Conservation (phyloP, 2,329 filamentous ascomycete species). For the Fusarium continuum region DNA sequence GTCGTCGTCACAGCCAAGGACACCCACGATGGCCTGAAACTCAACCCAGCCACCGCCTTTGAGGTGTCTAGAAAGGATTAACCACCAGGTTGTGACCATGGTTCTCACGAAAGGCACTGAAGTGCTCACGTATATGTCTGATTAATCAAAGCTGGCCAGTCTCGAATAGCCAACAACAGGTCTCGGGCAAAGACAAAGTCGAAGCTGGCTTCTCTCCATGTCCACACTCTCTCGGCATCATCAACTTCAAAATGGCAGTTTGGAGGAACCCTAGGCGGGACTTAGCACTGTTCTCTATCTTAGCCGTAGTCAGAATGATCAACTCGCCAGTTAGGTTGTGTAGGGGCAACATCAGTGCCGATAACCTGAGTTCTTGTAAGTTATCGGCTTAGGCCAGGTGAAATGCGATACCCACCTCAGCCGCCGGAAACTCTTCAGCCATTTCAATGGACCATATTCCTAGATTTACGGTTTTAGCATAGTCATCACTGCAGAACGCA, state of each 20-base stretch:
- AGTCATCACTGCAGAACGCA: too few species aligned
- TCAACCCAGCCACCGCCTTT: constrained; percentile 32
- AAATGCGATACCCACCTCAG: constrained; percentile 10
- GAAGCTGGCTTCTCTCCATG: constrained; percentile 48
- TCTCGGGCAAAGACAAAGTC: constrained; percentile 50
- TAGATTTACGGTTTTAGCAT: constrained; percentile 3
- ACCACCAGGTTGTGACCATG: too few species aligned
- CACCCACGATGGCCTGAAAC: constrained; percentile 37
- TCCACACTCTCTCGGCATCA: constrained; percentile 50
- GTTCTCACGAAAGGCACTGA: rapidly evolving
- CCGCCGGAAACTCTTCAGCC: constrained; percentile 48
- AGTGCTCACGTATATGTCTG: constrained; percentile 46
- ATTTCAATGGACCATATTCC: constrained; percentile 48
- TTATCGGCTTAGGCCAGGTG: neutral
- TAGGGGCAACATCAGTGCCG: constrained; percentile 35
- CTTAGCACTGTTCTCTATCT: neutral
- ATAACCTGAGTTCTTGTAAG: constrained; percentile 24
- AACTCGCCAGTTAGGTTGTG: constrained; percentile 34
- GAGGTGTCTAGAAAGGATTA: constrained; percentile 18
- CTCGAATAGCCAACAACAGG: constrained; percentile 43
- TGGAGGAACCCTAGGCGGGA: constrained; percentile 47
- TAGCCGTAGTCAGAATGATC: neutral
- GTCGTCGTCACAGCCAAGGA: constrained; percentile 36
- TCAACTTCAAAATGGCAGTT: constrained; percentile 51
- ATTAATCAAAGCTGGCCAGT: constrained; percentile 47